Evolutionary conservation across 2,329 filamentous ascomycete genomes (phyloP).

Genomic region (Aspergillus sp.): DNA sequence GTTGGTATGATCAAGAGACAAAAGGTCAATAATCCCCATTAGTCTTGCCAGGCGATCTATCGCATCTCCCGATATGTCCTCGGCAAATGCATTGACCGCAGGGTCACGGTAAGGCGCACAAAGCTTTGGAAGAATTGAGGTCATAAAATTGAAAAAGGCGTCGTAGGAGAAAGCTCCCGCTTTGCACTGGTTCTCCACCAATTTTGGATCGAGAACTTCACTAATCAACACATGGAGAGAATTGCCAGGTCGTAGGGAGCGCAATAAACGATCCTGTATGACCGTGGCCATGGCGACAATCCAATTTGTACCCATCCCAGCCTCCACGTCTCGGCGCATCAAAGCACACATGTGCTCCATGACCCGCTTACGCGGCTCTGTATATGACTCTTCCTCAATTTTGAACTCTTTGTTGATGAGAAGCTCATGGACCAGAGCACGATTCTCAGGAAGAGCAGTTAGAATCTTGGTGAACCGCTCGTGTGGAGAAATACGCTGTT

Average conservation of each 20-base stretch:
- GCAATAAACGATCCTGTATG: conserved; percentile 60
- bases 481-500: conserved; percentile 36
- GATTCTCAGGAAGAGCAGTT: conserved; percentile 61
- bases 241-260: conserved; percentile 60
- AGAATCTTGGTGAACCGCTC: conserved; percentile 53
- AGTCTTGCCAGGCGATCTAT: conserved; percentile 64
- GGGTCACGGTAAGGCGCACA: conserved; percentile 65
- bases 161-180: conserved; percentile 64
- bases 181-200: conserved; percentile 58
- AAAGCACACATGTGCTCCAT: conserved; percentile 60
- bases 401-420: conserved; percentile 64
- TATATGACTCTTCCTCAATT: conserved; percentile 53
- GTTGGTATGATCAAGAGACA: conserved; percentile 65
- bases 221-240: conserved; percentile 62
- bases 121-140: conserved; percentile 61
- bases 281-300: conserved; percentile 67
- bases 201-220: conserved; percentile 59
- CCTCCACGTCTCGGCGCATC: conserved; percentile 59
- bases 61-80: conserved; percentile 54
- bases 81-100: conserved; percentile 56
- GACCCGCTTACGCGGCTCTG: conserved; percentile 54
- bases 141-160: conserved; percentile 64
- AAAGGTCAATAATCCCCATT: conserved; percentile 62
- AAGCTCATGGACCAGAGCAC: conserved; percentile 63
- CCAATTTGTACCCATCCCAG: conserved; percentile 58